Evolutionary conservation across 2,329 filamentous ascomycete genomes (phyloP).

Genomic region (Teratosphaeria pseudoeucalypti): DNA sequence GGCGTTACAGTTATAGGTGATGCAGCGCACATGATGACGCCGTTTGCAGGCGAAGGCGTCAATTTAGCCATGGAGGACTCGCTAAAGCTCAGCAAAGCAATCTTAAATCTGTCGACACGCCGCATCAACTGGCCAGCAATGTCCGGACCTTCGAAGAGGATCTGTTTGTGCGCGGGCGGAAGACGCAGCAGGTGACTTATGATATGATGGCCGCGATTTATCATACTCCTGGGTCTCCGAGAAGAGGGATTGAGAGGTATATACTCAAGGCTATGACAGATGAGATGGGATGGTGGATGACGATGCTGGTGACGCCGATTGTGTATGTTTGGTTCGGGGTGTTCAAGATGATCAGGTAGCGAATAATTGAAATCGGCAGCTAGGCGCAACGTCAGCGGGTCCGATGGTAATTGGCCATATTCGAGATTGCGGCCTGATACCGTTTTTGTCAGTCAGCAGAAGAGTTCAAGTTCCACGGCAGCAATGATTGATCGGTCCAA

Average conservation of each 20-base stretch:
- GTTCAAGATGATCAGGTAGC: constrained; percentile 19
- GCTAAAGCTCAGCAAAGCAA: constrained; percentile 37
- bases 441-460: not conserved
- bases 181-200: constrained; percentile 28
- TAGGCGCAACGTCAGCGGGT: not conserved
- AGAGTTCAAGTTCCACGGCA: not conserved
- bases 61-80: constrained; percentile 49
- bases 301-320: constrained; percentile 11
- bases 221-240: constrained; percentile 38
- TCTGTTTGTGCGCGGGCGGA: constrained; percentile 28
- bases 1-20: constrained; percentile 50
- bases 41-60: constrained; percentile 50
- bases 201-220: constrained; percentile 40
- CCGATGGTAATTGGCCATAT: no score
- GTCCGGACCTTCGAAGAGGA: constrained; percentile 26
- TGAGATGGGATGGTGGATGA: constrained; percentile 11
- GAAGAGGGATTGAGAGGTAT: constrained; percentile 33
- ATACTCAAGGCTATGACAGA: constrained; percentile 12
- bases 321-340: constrained; percentile 22
- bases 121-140: constrained; percentile 15
- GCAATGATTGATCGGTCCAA: no score
- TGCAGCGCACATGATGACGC: constrained; percentile 40
- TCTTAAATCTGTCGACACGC: constrained; percentile 19
- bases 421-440: not conserved
- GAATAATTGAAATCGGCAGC: not conserved